Evolutionary conservation across 805 yeast species (phyloP), one percentile per base, ranked within the genome.

Genomic region (Ogataea thermomethanolica): DNA sequence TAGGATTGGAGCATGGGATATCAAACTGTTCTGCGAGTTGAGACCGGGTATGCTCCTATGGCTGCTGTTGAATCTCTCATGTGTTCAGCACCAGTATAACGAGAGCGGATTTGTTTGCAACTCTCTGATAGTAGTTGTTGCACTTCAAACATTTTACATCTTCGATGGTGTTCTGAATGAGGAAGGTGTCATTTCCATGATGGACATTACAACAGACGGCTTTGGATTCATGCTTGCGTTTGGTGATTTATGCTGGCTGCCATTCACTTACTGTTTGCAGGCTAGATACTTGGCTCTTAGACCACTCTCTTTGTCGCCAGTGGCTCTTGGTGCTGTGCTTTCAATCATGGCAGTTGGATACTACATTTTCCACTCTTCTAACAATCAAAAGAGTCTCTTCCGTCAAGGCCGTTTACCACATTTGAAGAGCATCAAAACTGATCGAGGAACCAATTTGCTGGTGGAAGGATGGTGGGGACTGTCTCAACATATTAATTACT

Each of bases 381-480:
- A 93, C 65, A 74, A 75, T 49, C 93, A 93, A 60, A 93, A 93
- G 66, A 79, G 88, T 17, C 73, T 76, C 24, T 93, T 93, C 70
- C 82, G 84, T 64, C 77, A 76, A 47, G 95, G 96, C 11, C 76
- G 82, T 51, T 71, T 89, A 43, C 59, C 70, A 2, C 79, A 86
- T 56, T 66, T 88, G 65, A 74, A 78, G 46, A 80, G 76, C 39
- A 84, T 93, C 44, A 67, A 76, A 48, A 83, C 97, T 0, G 68
- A 73, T 23, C 77, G 84, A 11, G 95, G 95, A 1, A 82, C 95
- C 20, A 84, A 78, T 56, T 72, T 93, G 48, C 66, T 93, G 32
- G 76, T 80, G 39, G 93, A 88, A 55, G 96, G 98, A 3, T 93
- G 98, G 99, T 93, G 99, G 99, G 84, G 84, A 2, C 61, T 71